Conservation (phyloP, 495 filamentous ascomycete species). For the Trichoderma parareesei region DNA sequence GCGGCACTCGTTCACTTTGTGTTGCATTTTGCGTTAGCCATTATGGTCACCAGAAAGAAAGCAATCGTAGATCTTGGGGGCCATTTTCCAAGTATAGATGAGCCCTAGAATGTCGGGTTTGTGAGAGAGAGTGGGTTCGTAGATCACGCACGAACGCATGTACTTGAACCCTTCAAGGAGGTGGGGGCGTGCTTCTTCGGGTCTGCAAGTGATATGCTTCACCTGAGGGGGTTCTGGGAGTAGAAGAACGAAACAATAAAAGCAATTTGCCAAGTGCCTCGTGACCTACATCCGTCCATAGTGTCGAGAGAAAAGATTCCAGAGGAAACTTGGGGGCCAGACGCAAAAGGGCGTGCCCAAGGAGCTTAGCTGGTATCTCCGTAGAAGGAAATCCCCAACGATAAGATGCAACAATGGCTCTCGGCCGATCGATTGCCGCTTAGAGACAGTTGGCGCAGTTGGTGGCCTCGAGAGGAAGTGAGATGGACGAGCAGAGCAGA, state of each 20-base stretch:
- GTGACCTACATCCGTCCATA: constrained; percentile 8
- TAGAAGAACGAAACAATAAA: background rate
- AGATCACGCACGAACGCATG: background rate
- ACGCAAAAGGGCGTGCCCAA: background rate
- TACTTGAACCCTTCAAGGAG: background rate
- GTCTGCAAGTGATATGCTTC: background rate
- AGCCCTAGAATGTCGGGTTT: background rate
- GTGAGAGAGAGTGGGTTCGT: background rate
- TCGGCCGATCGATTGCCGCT: background rate
- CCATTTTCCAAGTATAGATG: background rate
- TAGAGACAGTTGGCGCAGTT: background rate
- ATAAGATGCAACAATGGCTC: background rate
- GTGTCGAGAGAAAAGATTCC: background rate
- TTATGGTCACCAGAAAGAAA: background rate
- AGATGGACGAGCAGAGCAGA: background rate
- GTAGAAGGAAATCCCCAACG: background rate
- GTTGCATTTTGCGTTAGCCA: background rate
- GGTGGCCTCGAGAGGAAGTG: background rate
- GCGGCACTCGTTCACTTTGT: constrained; percentile 76
- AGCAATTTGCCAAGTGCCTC: background rate
- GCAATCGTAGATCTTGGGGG: background rate
- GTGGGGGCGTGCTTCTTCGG: background rate
- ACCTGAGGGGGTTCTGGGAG: background rate
- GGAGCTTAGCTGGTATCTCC: background rate
- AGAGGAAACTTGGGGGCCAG: background rate